A percentile compares a stretch with the other conserved stretches of the same genome.
phyloP scores from a whole-genome alignment of 2,329 filamentous ascomycete genomes.

The Aspergillus tanneri region DNA sequence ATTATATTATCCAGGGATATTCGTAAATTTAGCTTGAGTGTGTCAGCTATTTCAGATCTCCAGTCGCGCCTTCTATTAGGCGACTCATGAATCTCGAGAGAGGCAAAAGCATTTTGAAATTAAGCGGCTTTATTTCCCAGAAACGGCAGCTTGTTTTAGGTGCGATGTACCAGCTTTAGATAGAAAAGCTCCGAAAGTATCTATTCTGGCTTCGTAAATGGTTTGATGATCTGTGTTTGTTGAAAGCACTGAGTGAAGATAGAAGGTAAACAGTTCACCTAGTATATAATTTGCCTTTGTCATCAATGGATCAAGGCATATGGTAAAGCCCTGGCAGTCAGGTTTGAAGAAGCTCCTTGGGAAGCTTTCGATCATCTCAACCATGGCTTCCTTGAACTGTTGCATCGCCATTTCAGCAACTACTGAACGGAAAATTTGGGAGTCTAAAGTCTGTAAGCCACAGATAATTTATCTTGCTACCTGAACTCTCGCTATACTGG shows the following conservation, averaged over 20 bases:
- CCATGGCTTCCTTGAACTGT: constrained; percentile 19
- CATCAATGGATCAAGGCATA: constrained; percentile 21
- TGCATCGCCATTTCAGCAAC: constrained; percentile 14
- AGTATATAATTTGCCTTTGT: constrained; percentile 28
- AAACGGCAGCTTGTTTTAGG: constrained; percentile 19
- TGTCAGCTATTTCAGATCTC: constrained; percentile 47
- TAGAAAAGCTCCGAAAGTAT: constrained; percentile 24
- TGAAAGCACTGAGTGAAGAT: constrained; percentile 19
- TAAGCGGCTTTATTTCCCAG: constrained; percentile 9
- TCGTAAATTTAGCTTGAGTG: constrained; percentile 45
- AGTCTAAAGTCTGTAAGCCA: constrained; percentile 21
- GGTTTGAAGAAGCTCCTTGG: constrained; percentile 17
- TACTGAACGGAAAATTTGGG: constrained; percentile 9
- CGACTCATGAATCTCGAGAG: constrained; percentile 14
- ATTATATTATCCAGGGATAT: constrained; percentile 50
- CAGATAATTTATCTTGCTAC: constrained; percentile 26
- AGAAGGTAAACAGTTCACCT: constrained; percentile 27
- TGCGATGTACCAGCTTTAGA: constrained; percentile 14
- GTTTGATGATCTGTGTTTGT: constrained; percentile 6
- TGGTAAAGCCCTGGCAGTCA: constrained; percentile 20
- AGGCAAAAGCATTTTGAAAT: constrained; percentile 13
- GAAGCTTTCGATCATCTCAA: constrained; percentile 21
- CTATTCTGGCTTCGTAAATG: constrained; percentile 6
- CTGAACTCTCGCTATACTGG: constrained; percentile 19
- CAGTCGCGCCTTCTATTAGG: constrained; percentile 46